Evolutionary conservation across 257 asterid genomes (phyloP).

Genomic region (Nicotiana noctiflora): DNA sequence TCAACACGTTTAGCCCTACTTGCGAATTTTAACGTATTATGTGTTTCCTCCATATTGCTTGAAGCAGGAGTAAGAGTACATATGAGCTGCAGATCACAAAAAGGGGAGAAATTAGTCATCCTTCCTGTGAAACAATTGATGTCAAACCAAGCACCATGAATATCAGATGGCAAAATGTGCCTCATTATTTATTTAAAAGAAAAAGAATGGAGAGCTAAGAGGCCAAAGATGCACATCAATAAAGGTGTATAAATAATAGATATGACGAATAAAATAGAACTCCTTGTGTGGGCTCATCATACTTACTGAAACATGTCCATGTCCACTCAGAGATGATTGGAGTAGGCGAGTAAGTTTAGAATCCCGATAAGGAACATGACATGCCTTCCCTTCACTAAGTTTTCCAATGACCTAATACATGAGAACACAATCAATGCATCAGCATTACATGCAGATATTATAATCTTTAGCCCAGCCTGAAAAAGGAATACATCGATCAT

Average conservation of each 20-base stretch:
- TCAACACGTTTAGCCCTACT: slow-evolving; percentile 98
- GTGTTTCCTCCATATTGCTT: slow-evolving; percentile 97
- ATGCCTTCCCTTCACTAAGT: slow-evolving; percentile 95
- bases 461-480: slow-evolving; percentile 4
- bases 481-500: background rate
- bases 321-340: slow-evolving; percentile 97
- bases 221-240: background rate
- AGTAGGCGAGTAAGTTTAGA: slow-evolving; percentile 94
- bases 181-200: background rate
- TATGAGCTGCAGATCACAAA: slow-evolving; percentile 59
- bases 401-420: slow-evolving; percentile 83
- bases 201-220: background rate
- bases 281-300: background rate
- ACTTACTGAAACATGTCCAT: slow-evolving; percentile 98
- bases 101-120: background rate
- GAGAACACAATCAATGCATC: slow-evolving; percentile 7
- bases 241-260: background rate
- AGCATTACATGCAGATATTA: background rate
- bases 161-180: background rate
- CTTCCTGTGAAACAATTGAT: background rate
- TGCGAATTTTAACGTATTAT: slow-evolving; percentile 94
- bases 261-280: background rate
- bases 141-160: background rate
- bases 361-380: slow-evolving; percentile 96
- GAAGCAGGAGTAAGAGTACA: slow-evolving; percentile 99